These are phyloP conservation scores for Aspergillus vadensis DNA, from an alignment of 2,329 filamentous ascomycete species.

Conservation along the genomic window DNA sequence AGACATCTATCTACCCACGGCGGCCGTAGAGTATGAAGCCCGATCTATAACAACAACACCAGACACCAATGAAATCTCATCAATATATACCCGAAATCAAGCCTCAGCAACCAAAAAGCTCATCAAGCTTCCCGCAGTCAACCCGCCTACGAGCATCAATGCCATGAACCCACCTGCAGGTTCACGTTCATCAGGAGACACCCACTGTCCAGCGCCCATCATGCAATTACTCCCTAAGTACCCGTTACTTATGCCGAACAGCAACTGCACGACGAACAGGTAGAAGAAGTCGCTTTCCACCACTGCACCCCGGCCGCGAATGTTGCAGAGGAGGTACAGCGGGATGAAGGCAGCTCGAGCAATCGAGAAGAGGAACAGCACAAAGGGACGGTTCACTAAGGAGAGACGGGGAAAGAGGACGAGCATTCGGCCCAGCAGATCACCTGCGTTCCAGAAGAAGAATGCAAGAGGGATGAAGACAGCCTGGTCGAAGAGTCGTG, in stretches of 20 bases:
- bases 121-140: constrained; percentile 81
- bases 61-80: neutral
- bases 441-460: constrained; percentile 90
- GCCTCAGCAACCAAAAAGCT: constrained; percentile 71
- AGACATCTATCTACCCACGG: neutral
- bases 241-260: constrained; percentile 83
- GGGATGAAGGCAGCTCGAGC: constrained; percentile 73
- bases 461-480: constrained; percentile 90
- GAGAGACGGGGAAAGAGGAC: constrained; percentile 60
- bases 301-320: constrained; percentile 71
- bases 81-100: neutral
- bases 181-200: constrained; percentile 79
- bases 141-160: constrained; percentile 78
- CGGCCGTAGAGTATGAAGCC: neutral
- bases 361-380: constrained; percentile 69
- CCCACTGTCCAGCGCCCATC: constrained; percentile 84
- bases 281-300: constrained; percentile 87
- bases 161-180: constrained; percentile 94
- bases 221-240: constrained; percentile 86
- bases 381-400: constrained; percentile 63
- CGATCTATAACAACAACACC: neutral
- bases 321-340: constrained; percentile 86
- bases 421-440: constrained; percentile 73
- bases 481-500: constrained; percentile 65
- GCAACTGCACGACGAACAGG: constrained; percentile 75